Evolutionary conservation across 2,329 filamentous ascomycete genomes (phyloP).

Genomic region (Myrmaecium sp.): DNA sequence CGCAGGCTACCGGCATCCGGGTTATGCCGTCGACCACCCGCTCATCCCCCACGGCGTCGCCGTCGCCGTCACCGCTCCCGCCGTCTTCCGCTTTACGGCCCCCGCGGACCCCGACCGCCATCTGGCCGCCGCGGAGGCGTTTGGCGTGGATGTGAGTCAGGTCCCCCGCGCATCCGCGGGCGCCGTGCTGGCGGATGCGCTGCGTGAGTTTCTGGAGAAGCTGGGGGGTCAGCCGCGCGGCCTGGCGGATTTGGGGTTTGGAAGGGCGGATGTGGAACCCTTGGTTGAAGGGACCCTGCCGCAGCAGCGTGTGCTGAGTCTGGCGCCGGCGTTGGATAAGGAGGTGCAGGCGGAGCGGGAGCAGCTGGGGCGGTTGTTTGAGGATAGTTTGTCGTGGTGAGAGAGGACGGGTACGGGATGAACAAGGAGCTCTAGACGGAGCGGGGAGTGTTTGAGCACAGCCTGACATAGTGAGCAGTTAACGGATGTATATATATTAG

Average conservation of each 20-base stretch:
- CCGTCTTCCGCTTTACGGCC: slow-evolving; percentile 86
- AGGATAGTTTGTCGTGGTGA: slow-evolving; percentile 32
- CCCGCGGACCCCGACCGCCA: slow-evolving; percentile 87
- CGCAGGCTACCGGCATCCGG: slow-evolving; percentile 69
- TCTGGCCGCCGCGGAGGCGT: slow-evolving; percentile 71
- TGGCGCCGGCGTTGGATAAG: slow-evolving; percentile 60
- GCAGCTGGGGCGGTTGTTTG: slow-evolving; percentile 29
- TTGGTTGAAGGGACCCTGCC: slow-evolving; percentile 91
- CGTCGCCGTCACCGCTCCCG: slow-evolving; percentile 81
- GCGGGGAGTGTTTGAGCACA: too few species aligned
- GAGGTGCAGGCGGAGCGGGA: slow-evolving; percentile 29
- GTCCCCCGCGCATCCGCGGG: slow-evolving; percentile 83
- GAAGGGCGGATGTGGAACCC: slow-evolving; percentile 53
- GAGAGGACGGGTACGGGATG: too few species aligned
- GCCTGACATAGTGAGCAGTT: too few species aligned
- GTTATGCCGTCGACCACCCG: slow-evolving; percentile 60
- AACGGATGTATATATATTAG: too few species aligned
- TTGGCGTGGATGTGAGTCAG: slow-evolving; percentile 75
- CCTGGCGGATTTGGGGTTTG: slow-evolving; percentile 69
- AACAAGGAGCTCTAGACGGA: too few species aligned
- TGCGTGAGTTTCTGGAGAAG: slow-evolving; percentile 62
- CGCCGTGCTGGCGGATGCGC: slow-evolving; percentile 68
- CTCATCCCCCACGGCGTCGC: slow-evolving; percentile 95
- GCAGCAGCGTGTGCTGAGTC: slow-evolving; percentile 75
- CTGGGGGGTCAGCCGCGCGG: slow-evolving; percentile 85